Conservation (phyloP, 2,329 filamentous ascomycete genomes). For the Ophiosphaerella herpotricha region DNA sequence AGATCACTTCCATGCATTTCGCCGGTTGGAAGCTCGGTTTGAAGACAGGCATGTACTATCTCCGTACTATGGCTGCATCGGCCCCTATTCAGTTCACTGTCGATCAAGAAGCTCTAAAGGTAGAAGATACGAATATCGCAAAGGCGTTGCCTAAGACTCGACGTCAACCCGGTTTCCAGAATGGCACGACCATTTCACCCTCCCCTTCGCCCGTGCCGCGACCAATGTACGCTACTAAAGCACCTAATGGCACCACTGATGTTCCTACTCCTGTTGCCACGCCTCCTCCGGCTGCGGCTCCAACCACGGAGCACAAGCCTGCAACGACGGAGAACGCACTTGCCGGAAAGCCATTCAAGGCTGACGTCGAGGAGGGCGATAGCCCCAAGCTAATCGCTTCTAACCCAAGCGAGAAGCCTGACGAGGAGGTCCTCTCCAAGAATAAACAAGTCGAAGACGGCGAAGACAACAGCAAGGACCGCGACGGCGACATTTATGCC, state of each 20-base stretch:
- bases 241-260: conserved; percentile 47
- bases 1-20: conserved; percentile 99
- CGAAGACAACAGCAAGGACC: conserved; percentile 70
- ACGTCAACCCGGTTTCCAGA: conserved; percentile 51
- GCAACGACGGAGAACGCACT: conserved; percentile 60
- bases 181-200: conserved; percentile 48
- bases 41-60: conserved; percentile 99
- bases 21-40: conserved; percentile 98
- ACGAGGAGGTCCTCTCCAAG: conserved; percentile 66
- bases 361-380: conserved; percentile 75
- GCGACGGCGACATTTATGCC: conserved; percentile 92
- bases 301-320: conserved; percentile 46
- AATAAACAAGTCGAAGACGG: conserved; percentile 73
- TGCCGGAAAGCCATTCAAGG: conserved; percentile 72
- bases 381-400: conserved; percentile 78
- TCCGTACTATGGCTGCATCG: conserved; percentile 94
- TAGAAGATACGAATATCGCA: conserved; percentile 78
- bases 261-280: conserved; percentile 72
- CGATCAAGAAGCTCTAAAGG: conserved; percentile 91
- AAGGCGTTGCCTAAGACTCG: conserved; percentile 70
- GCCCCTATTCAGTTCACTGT: conserved; percentile 99
- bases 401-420: conserved; percentile 65
- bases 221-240: conserved; percentile 67
- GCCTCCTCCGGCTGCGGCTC: conserved; percentile 58
- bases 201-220: conserved; percentile 66